Conservation (phyloP, 2,329 filamentous ascomycete genomes). For the Colletotrichum sp. region DNA sequence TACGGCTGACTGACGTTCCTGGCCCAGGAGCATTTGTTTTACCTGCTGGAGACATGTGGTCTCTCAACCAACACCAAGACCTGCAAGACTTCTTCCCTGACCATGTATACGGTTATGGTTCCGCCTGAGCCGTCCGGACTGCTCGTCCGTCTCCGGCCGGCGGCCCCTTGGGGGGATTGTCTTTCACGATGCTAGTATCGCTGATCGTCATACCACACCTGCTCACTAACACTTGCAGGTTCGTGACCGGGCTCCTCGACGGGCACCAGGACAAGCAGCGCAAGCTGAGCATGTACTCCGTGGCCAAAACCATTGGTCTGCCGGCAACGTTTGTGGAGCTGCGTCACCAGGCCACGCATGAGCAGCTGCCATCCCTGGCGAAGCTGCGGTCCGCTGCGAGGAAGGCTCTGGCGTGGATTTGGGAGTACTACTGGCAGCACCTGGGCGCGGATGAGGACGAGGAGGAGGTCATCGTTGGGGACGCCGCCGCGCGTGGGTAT, state of each 20-base stretch:
- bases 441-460: slow-evolving; percentile 35
- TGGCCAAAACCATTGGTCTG: slow-evolving; percentile 71
- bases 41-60: background rate
- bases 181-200: background rate
- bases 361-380: slow-evolving; percentile 79
- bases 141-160: background rate
- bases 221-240: slow-evolving; percentile 50
- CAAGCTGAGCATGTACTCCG: slow-evolving; percentile 76
- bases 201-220: background rate
- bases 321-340: slow-evolving; percentile 86
- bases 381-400: slow-evolving; percentile 73
- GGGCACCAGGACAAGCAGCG: slow-evolving; percentile 70
- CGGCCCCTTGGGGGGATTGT: background rate
- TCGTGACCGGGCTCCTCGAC: slow-evolving; percentile 82
- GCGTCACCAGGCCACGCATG: slow-evolving; percentile 88
- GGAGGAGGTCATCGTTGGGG: background rate
- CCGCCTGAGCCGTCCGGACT: background rate
- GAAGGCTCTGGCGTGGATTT: slow-evolving; percentile 83
- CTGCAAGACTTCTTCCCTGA: background rate
- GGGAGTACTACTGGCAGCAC: slow-evolving; percentile 83
- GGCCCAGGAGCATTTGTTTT: background rate
- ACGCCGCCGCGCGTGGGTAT: slow-evolving; percentile 27
- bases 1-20: slow-evolving; percentile 1
- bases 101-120: background rate
- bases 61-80: background rate